phyloP scores from a whole-genome alignment of 176 grass and related monocot species.

The Cocos nucifera region DNA sequence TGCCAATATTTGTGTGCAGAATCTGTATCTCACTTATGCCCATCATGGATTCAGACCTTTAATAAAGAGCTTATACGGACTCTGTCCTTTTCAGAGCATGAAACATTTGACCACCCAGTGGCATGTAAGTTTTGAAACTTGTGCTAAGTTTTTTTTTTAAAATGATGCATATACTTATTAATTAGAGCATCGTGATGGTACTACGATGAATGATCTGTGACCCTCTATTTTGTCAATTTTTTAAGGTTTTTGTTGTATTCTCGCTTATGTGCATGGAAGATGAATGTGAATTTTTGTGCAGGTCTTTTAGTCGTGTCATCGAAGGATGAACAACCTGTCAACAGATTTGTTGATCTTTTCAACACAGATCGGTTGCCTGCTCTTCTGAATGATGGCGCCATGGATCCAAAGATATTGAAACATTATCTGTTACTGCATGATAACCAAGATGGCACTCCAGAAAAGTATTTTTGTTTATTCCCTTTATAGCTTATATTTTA shows the following conservation, averaged over 20 bases:
- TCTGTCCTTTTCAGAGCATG: slow-evolving; percentile 85
- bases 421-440: slow-evolving; percentile 94
- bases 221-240: too few species aligned
- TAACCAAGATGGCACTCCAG: slow-evolving; percentile 81
- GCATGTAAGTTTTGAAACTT: slow-evolving; percentile 67
- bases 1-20: slow-evolving; percentile 31
- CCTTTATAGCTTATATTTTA: background rate
- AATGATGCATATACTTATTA: too few species aligned
- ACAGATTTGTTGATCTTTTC: slow-evolving; percentile 83
- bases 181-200: too few species aligned
- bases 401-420: slow-evolving; percentile 98
- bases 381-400: slow-evolving; percentile 88
- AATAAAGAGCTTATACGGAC: slow-evolving; percentile 80
- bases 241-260: background rate
- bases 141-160: background rate
- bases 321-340: slow-evolving; percentile 83
- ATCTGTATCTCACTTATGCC: slow-evolving; percentile 69
- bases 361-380: slow-evolving; percentile 72
- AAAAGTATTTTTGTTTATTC: slow-evolving; percentile 55
- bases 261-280: slow-evolving; percentile 4
- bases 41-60: slow-evolving; percentile 87
- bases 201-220: too few species aligned
- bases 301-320: slow-evolving; percentile 93
- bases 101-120: slow-evolving; percentile 93
- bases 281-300: slow-evolving; percentile 14